Conservation (phyloP, 225 moss, liverwort and hornwort species). For the Physcomitrellopsis africana region DNA sequence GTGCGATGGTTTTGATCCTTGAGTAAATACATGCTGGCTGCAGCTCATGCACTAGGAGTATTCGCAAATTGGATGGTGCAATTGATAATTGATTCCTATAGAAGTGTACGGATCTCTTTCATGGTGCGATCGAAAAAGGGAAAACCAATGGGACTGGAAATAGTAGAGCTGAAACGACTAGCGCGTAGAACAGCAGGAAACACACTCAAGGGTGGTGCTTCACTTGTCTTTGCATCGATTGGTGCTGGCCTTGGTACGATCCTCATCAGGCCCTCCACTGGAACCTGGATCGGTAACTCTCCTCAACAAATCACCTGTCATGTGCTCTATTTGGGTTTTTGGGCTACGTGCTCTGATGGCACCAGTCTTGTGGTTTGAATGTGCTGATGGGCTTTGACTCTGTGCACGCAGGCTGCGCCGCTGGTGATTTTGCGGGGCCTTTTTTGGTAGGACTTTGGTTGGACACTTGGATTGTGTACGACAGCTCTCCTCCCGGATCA, state of each 20-base stretch:
- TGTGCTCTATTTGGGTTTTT: constrained; percentile 2
- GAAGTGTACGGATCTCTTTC: constrained; percentile 60
- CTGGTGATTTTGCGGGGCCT: constrained; percentile 94
- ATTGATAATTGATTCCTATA: constrained; percentile 71
- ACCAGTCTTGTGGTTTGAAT: neutral
- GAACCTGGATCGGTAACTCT: constrained; percentile 92
- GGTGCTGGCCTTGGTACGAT: constrained; percentile 94
- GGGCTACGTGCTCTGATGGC: neutral
- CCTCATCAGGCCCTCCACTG: constrained; percentile 85
- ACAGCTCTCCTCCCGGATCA: constrained; percentile 67
- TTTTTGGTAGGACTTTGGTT: constrained; percentile 88
- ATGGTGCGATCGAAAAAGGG: constrained; percentile 53
- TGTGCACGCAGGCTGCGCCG: constrained; percentile 71
- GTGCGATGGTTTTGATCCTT: neutral
- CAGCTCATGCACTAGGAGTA: constrained; percentile 93
- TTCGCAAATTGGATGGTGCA: constrained; percentile 96
- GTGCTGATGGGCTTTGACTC: neutral
- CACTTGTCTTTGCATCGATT: constrained; percentile 81
- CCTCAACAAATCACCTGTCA: constrained; percentile 14
- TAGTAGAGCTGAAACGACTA: constrained; percentile 76
- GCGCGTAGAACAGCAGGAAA: constrained; percentile 84
- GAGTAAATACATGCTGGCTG: constrained; percentile 26
- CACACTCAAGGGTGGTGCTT: constrained; percentile 82
- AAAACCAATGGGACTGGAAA: constrained; percentile 47
- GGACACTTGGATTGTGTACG: constrained; percentile 92